A percentile compares a stretch with the other conserved stretches of the same genome.
phyloP scores from a whole-genome alignment of 257 asterid genomes.

The Nicotiana paniculata region DNA sequence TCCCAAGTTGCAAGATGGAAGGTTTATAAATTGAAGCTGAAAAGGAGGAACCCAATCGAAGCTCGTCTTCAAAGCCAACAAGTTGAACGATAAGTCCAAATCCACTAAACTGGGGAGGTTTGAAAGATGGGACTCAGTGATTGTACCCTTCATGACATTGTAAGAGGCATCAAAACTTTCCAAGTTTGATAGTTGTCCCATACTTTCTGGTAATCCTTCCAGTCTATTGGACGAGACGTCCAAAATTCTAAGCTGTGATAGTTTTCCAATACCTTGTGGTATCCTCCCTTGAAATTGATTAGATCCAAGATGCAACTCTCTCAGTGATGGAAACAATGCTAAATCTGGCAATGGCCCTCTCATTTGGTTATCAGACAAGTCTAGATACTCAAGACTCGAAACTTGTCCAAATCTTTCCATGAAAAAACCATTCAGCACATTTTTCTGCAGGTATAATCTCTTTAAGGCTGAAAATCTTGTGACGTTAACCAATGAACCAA shows the following conservation, averaged over 20 bases:
- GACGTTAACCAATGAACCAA: background rate
- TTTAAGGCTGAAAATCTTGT: conserved; percentile 15
- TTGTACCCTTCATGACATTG: conserved; percentile 18
- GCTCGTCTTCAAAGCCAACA: conserved; percentile 3
- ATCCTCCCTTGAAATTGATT: conserved; percentile 14
- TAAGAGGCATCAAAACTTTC: background rate
- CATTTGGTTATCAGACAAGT: conserved; percentile 13
- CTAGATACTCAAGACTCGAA: background rate
- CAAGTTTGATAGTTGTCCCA: conserved; percentile 12
- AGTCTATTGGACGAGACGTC: background rate
- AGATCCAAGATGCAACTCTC: background rate
- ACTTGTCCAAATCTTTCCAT: background rate
- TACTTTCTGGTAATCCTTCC: conserved; percentile 5
- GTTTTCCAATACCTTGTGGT: background rate
- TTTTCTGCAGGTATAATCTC: background rate
- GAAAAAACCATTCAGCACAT: background rate
- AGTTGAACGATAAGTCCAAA: conserved; percentile 17
- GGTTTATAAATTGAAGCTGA: background rate
- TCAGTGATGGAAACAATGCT: background rate
- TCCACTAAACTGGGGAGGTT: background rate
- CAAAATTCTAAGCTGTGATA: conserved; percentile 4
- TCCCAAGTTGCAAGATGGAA: conserved; percentile 20
- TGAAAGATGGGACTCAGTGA: conserved; percentile 13
- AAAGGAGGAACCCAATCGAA: conserved; percentile 26
- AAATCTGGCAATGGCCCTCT: background rate